Evolutionary conservation across 148 eudicot species (phyloP), one percentile per base, ranked within the genome.

Genomic region (Rhododendron kiyosumense): DNA sequence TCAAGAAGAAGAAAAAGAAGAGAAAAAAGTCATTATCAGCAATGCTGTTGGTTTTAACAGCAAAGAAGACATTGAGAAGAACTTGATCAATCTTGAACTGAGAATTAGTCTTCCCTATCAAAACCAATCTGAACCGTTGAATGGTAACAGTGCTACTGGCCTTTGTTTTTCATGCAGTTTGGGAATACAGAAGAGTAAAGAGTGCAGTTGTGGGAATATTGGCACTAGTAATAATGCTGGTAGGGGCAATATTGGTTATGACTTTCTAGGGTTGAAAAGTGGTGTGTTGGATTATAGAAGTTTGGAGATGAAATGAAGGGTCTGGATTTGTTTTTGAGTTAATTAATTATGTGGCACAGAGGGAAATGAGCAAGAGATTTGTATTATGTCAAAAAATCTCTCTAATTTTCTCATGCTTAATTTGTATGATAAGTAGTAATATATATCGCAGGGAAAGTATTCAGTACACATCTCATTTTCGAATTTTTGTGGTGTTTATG

Each of bases 21-120:
- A 79, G 82, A n/a, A 71, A 28, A 71, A 71, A 71, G 8, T 32
- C 8, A 30, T 32, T 34, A 71, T 28, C 36, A 28, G 36, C 3
- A 30, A n/a, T 17, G 12, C 52, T 34, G 51, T 2, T 46, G 71
- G 22, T 57, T 76, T 54, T 73, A 82, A 14, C 26, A 32, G 73
- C 43, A 24, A 73, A 71, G 83, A 85, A 69, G 75, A 28, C 4
- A 13, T 71, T 22, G 86, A 57, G n/a, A 74, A 5, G 17, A 28
- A 12, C 85, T 88, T 85, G 79, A 87, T 67, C 51, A 96, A 96
- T 79, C 93, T 96, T 76, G 98, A 96, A 79, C 90, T 96, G 59
- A 91, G 92, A 88, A 96, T 96, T 36, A 95, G 99, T 86, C 98
- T 94, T 17, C 99, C 99, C 7, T 87, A 86, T 69, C 92, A 91